A percentile compares a stretch with the other conserved stretches of the same genome.
Evolutionary conservation across 2,329 filamentous ascomycete species (phyloP).

Genomic region (Trichophyton schoenleinii): DNA sequence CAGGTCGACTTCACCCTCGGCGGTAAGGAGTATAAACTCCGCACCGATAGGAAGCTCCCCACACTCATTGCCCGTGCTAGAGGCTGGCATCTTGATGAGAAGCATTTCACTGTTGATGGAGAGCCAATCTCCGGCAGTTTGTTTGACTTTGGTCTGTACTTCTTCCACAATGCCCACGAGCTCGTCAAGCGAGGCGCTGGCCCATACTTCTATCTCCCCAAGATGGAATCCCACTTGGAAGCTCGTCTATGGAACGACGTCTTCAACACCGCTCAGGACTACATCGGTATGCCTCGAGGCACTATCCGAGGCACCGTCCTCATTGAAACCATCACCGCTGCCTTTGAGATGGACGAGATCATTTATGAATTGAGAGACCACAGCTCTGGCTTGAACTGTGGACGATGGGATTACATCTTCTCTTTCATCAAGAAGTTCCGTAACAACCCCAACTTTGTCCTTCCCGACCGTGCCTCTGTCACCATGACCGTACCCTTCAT

Average conservation of each 20-base stretch:
- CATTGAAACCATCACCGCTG: slow-evolving; percentile 94
- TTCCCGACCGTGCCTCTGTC: slow-evolving; percentile 79
- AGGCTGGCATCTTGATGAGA: slow-evolving; percentile 97
- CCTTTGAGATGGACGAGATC: slow-evolving; percentile 99
- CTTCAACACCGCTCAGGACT: slow-evolving; percentile 93
- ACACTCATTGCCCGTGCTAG: slow-evolving; percentile 89
- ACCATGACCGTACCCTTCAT: slow-evolving; percentile 99
- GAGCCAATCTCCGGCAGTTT: slow-evolving; percentile 85
- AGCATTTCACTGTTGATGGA: slow-evolving; percentile 90
- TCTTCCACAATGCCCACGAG: slow-evolving; percentile 95
- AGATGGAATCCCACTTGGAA: slow-evolving; percentile 97
- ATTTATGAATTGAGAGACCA: slow-evolving; percentile 98
- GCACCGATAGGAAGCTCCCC: slow-evolving; percentile 72
- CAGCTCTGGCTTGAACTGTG: slow-evolving; percentile 92
- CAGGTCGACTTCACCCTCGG: slow-evolving; percentile 96
- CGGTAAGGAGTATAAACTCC: slow-evolving; percentile 92
- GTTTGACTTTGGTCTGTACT: slow-evolving; percentile 97
- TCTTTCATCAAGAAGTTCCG: slow-evolving; percentile 99
- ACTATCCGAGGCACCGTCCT: slow-evolving; percentile 91
- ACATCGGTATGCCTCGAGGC: slow-evolving; percentile 74
- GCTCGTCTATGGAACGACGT: slow-evolving; percentile 96
- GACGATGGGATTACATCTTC: slow-evolving; percentile 99
- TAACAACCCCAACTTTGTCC: slow-evolving; percentile 80
- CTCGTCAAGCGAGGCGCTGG: slow-evolving; percentile 70
- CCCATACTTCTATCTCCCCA: slow-evolving; percentile 95